Evolutionary conservation across 257 asterid genomes (phyloP).

Genomic region (Leonotis leonurus): DNA sequence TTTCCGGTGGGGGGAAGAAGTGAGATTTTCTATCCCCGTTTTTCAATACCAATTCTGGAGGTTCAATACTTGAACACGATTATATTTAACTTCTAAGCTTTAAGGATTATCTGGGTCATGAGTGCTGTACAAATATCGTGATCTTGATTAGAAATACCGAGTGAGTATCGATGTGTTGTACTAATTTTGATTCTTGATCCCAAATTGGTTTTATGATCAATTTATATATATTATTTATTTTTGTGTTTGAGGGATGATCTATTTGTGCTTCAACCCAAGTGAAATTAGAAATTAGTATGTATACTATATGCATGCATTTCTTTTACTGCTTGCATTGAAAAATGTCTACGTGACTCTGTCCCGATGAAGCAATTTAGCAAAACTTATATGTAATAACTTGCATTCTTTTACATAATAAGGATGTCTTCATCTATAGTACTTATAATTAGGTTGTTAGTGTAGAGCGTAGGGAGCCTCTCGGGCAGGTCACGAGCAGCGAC

Average conservation of each 20-base stretch:
- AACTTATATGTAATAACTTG: too few species aligned
- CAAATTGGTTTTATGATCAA: background rate
- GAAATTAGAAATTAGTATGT: too few species aligned
- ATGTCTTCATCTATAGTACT: too few species aligned
- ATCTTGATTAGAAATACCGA: slow-evolving; percentile 8
- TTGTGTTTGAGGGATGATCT: background rate
- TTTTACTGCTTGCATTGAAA: too few species aligned
- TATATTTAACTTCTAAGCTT: slow-evolving; percentile 1
- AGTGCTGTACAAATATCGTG: slow-evolving; percentile 25
- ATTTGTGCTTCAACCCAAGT: too few species aligned
- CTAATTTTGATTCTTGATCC: slow-evolving; percentile 4
- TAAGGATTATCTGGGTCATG: slow-evolving; percentile 12
- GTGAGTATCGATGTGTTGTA: slow-evolving; percentile 9
- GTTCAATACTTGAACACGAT: slow-evolving; percentile 14
- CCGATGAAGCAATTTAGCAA: too few species aligned
- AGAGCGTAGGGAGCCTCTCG: too few species aligned
- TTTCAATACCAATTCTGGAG: slow-evolving; percentile 15
- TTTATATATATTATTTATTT: background rate
- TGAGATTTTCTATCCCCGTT: slow-evolving; percentile 28
- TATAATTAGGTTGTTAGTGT: too few species aligned
- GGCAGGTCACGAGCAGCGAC: too few species aligned
- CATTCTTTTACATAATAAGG: too few species aligned
- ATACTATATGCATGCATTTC: too few species aligned
- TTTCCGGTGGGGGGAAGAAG: slow-evolving; percentile 97
- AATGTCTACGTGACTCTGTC: too few species aligned